Conservation (phyloP, 2,329 filamentous ascomycete species). For the Hypocreales sp. region DNA sequence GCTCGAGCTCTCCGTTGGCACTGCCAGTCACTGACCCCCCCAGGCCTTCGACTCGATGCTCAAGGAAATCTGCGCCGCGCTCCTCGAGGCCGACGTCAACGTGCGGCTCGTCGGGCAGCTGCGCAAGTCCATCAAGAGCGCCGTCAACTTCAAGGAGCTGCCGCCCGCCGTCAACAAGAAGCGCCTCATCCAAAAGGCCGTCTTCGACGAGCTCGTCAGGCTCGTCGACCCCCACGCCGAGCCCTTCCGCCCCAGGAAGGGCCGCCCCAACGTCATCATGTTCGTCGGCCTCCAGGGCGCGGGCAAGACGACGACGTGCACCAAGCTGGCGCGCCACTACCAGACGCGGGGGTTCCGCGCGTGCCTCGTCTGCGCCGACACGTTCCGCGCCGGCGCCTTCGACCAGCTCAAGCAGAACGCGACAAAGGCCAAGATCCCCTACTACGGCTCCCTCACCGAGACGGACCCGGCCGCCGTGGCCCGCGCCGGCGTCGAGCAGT, state of each 20-base stretch:
- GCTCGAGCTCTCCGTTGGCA: conserved; percentile 6
- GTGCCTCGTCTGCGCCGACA: conserved; percentile 92
- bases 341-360: conserved; percentile 84
- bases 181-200: conserved; percentile 90
- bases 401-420: conserved; percentile 98
- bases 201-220: conserved; percentile 92
- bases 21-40: neutral
- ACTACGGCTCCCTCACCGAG: conserved; percentile 92
- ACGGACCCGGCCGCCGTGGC: conserved; percentile 91
- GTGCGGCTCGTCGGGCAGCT: conserved; percentile 82
- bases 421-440: conserved; percentile 96
- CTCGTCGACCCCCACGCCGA: conserved; percentile 92
- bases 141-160: conserved; percentile 90
- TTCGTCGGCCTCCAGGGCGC: conserved; percentile 96
- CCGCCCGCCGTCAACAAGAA: conserved; percentile 94
- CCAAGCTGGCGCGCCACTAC: conserved; percentile 90
- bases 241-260: conserved; percentile 93
- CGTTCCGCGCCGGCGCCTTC: conserved; percentile 94
- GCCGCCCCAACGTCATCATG: conserved; percentile 95
- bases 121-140: conserved; percentile 78
- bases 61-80: conserved; percentile 92
- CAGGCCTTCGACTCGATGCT: conserved; percentile 95
- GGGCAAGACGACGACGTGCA: conserved; percentile 96
- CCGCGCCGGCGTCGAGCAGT: conserved; percentile 91
- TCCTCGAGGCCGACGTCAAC: conserved; percentile 95